These are phyloP conservation scores for Taiwanofungus camphoratus DNA, from an alignment of 1,284 basidiomycete genomes.

Conservation along the genomic window DNA sequence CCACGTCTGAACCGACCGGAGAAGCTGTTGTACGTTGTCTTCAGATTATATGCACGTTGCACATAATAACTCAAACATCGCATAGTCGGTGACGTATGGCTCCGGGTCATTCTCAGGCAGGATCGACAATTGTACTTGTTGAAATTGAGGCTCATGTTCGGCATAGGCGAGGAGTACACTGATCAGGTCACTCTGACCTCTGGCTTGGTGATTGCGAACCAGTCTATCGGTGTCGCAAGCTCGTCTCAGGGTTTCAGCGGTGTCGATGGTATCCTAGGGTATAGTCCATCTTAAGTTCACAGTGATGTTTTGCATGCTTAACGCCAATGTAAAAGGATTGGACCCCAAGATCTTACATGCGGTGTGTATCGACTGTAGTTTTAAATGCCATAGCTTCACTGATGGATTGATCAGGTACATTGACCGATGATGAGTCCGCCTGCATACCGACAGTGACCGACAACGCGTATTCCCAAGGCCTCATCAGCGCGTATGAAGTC, in stretches of 20 bases:
- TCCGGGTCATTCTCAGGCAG: constrained; percentile 18
- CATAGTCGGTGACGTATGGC: constrained; percentile 19
- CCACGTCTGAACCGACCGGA: constrained; percentile 32
- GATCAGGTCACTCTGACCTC: constrained; percentile 19
- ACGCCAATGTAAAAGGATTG: constrained; percentile 29
- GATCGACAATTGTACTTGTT: background rate
- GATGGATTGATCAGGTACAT: constrained; percentile 14
- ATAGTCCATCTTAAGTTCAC: constrained; percentile 5
- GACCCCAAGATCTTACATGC: constrained; percentile 42
- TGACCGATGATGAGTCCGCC: constrained; percentile 29
- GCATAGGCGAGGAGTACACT: constrained; percentile 16
- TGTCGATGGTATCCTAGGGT: constrained; percentile 48
- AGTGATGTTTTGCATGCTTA: background rate
- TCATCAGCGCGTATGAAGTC: constrained; percentile 27
- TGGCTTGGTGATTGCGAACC: constrained; percentile 21
- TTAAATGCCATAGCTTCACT: background rate
- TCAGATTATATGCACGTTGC: background rate
- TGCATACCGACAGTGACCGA: constrained; percentile 38
- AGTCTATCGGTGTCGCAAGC: constrained; percentile 50
- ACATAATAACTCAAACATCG: background rate
- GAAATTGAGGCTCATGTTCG: background rate
- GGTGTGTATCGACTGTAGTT: constrained; percentile 9
- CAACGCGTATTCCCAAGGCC: constrained; percentile 36
- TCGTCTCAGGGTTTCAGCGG: constrained; percentile 31
- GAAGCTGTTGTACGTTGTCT: constrained; percentile 16